phyloP scores from a whole-genome alignment of 768 basidiomycete species.

The Fomitopsis serialis region DNA sequence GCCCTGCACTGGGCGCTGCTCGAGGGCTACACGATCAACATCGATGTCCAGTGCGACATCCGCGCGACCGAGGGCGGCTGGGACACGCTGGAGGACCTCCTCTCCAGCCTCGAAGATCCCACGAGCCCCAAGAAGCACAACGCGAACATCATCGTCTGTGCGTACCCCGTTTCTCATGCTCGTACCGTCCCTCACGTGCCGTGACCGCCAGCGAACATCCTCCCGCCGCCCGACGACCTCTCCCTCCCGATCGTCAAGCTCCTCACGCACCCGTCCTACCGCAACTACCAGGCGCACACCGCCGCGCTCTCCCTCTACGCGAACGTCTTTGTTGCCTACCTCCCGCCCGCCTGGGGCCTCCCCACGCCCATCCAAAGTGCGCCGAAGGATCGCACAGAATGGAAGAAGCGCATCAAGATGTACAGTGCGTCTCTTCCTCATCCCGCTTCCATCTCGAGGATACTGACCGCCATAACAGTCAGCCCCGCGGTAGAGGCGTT shows the following conservation, averaged over 20 bases:
- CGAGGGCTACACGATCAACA: slow-evolving; percentile 59
- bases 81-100: slow-evolving; percentile 67
- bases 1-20: slow-evolving; percentile 65
- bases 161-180: neutral
- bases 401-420: slow-evolving; percentile 73
- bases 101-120: slow-evolving; percentile 49
- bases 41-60: slow-evolving; percentile 57
- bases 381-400: slow-evolving; percentile 50
- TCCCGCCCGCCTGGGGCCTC: slow-evolving; percentile 71
- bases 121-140: slow-evolving; percentile 28
- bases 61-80: slow-evolving; percentile 45
- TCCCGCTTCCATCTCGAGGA: neutral
- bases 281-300: slow-evolving; percentile 64
- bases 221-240: slow-evolving; percentile 75
- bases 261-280: slow-evolving; percentile 73
- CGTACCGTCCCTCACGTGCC: neutral
- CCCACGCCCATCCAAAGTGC: slow-evolving; percentile 34
- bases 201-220: slow-evolving; percentile 53
- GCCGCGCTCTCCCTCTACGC: slow-evolving; percentile 73
- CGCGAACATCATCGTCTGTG: slow-evolving; percentile 55
- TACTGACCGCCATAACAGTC: slow-evolving; percentile 36
- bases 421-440: slow-evolving; percentile 57
- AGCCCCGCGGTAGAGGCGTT: slow-evolving; percentile 83
- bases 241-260: slow-evolving; percentile 70
- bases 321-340: slow-evolving; percentile 66